Percentiles rank a stretch among this genome's conserved stretches.
Conservation (phyloP, 2,329 filamentous ascomycete genomes). For the Fusarium brachygibbosum region DNA sequence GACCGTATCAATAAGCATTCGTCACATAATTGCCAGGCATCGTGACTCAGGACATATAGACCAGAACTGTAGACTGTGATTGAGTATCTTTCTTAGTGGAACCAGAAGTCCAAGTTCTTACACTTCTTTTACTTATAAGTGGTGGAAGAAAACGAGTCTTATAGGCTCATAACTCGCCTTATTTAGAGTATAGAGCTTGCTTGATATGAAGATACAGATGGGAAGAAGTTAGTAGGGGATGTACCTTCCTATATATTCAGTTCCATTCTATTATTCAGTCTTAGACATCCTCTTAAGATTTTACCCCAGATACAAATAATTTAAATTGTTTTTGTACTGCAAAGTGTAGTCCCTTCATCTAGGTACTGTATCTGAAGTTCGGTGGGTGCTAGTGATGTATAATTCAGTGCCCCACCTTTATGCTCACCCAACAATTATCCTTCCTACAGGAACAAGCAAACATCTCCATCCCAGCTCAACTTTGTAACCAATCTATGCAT, state of each 20-base stretch:
- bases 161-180: neutral
- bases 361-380: neutral
- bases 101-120: neutral
- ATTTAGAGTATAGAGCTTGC: neutral
- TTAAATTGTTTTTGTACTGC: too few relatives aligned
- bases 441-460: constrained; percentile 28
- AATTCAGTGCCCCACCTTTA: constrained; percentile 11
- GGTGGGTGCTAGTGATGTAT: neutral
- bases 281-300: too few relatives aligned
- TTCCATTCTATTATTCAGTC: neutral
- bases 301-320: too few relatives aligned
- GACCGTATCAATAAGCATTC: neutral
- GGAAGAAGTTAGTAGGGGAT: neutral
- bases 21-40: neutral
- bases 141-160: neutral
- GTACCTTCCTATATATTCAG: neutral
- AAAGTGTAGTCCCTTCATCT: neutral
- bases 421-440: neutral
- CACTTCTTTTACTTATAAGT: neutral
- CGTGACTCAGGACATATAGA: too few relatives aligned
- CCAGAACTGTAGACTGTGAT: too few relatives aligned
- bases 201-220: neutral
- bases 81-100: neutral
- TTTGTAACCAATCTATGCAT: neutral
- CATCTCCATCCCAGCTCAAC: constrained; percentile 12